Conservation (phyloP, 2,329 filamentous ascomycete genomes). For the Ustulina deusta region DNA sequence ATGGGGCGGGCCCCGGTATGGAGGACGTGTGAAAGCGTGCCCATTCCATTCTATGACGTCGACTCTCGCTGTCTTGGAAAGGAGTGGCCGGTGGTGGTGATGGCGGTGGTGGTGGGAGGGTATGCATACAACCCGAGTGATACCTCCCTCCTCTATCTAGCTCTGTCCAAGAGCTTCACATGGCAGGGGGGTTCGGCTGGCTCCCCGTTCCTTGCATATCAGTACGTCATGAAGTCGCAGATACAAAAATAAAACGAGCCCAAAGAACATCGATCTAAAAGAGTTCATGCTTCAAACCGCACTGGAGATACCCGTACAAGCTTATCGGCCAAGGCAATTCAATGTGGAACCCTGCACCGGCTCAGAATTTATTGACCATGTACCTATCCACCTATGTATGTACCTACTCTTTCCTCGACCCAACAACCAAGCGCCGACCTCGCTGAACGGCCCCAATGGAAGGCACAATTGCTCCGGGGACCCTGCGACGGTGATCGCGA, state of each 20-base stretch:
- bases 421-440: constrained; percentile 23
- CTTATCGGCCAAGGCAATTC: constrained; percentile 12
- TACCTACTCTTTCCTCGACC: too few species aligned
- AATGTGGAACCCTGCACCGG: constrained; percentile 10
- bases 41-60: constrained; percentile 55
- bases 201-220: constrained; percentile 30
- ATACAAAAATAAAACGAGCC: background rate
- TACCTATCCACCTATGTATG: too few species aligned
- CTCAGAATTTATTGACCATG: constrained; percentile 14
- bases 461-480: constrained; percentile 23
- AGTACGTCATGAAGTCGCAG: constrained; percentile 32
- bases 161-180: background rate
- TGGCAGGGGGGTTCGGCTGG: background rate
- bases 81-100: background rate
- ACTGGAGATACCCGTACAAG: background rate
- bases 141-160: too few species aligned
- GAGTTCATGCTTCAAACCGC: background rate
- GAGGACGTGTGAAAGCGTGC: constrained; percentile 54
- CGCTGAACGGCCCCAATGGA: constrained; percentile 14
- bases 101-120: background rate
- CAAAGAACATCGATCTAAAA: background rate
- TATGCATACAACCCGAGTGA: too few species aligned
- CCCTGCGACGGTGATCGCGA: constrained; percentile 27
- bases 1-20: constrained; percentile 57
- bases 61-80: background rate